A percentile compares a stretch with the other conserved stretches of the same genome.
phyloP scores from a whole-genome alignment of 805 yeast genomes.

The Metschnikowia gruessii region DNA sequence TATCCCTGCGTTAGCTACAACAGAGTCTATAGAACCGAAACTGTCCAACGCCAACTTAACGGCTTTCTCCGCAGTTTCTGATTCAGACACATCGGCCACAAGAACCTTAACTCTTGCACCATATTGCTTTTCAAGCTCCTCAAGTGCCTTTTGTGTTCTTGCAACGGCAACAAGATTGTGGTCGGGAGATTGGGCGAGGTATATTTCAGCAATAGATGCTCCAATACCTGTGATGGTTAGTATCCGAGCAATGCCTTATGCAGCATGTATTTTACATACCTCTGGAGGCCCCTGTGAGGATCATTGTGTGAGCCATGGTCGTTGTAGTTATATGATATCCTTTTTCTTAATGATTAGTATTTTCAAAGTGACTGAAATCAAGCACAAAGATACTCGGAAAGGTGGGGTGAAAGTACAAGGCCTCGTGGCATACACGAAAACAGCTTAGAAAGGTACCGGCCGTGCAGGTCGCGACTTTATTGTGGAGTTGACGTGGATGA shows the following conservation, averaged over 20 bases:
- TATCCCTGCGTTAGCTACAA: conserved; percentile 80
- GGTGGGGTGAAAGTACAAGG: not conserved
- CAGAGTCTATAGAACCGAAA: conserved; percentile 59
- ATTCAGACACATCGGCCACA: conserved; percentile 59
- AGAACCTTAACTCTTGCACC: conserved; percentile 53
- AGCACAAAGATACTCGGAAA: not conserved
- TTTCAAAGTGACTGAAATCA: not conserved
- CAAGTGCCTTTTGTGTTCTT: conserved; percentile 52
- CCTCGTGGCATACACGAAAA: not conserved
- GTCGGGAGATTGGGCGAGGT: conserved; percentile 37
- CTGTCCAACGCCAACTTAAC: conserved; percentile 44
- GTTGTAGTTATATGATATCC: not conserved
- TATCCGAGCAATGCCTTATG: conserved; percentile 31
- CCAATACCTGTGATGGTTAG: conserved; percentile 65
- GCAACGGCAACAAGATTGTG: conserved; percentile 67
- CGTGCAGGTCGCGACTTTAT: conserved; percentile 2
- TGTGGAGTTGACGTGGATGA: too few species aligned
- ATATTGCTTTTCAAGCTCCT: conserved; percentile 39
- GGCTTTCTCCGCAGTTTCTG: conserved; percentile 33
- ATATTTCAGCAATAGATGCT: conserved; percentile 57
- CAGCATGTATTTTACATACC: conserved; percentile 14
- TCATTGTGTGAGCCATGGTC: conserved; percentile 21
- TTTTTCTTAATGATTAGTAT: not conserved
- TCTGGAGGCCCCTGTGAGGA: conserved; percentile 23
- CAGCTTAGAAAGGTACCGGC: not conserved